Conservation (phyloP, 208 protist species). For the Herpetomonas tarakana region DNA sequence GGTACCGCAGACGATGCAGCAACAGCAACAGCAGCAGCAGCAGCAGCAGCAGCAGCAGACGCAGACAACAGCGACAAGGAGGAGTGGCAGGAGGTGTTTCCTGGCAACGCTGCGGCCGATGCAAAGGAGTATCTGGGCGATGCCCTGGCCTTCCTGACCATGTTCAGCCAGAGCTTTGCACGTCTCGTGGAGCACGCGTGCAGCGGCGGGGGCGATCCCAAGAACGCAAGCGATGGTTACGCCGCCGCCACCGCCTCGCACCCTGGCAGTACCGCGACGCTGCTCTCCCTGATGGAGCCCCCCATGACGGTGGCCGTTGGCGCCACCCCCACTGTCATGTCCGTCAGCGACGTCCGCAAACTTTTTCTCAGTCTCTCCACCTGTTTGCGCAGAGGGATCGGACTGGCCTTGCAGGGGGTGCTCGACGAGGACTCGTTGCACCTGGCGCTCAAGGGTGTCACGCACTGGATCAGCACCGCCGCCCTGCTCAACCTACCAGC, state of each 20-base stretch:
- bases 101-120: background rate
- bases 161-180: slow-evolving; percentile 35
- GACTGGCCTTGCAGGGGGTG: slow-evolving; percentile 12
- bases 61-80: background rate
- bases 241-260: background rate
- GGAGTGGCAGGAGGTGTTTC: background rate
- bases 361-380: slow-evolving; percentile 24
- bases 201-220: background rate
- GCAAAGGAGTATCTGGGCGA: slow-evolving; percentile 11
- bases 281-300: background rate
- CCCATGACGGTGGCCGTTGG: background rate
- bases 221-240: slow-evolving; percentile 2
- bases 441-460: slow-evolving; percentile 24
- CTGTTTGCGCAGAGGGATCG: slow-evolving; percentile 19
- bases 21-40: too few relatives aligned
- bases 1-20: too few relatives aligned
- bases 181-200: slow-evolving; percentile 16
- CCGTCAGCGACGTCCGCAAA: background rate
- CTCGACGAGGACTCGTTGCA: slow-evolving; percentile 27
- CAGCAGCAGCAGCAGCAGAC: too few relatives aligned
- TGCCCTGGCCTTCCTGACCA: slow-evolving; percentile 33
- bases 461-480: slow-evolving; percentile 25
- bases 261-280: background rate
- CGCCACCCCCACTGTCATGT: background rate
- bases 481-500: slow-evolving; percentile 18